These are phyloP conservation scores for Candida dubliniensis DNA, from an alignment of 1,139 yeast species.

Conservation along the genomic window DNA sequence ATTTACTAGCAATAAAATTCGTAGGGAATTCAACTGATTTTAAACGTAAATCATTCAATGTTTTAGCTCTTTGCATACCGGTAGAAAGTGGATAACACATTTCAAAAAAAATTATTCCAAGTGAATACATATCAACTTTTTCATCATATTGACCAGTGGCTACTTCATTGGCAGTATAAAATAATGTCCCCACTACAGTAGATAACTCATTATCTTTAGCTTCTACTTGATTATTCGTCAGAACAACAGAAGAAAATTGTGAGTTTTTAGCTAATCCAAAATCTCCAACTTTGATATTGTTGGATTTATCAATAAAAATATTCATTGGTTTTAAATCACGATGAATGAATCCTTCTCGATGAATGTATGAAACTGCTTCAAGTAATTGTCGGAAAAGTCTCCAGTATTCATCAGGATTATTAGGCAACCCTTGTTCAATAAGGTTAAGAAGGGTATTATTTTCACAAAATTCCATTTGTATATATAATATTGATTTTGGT, in stretches of 20 bases:
- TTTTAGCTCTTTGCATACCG: constrained; percentile 87
- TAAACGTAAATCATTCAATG: constrained; percentile 61
- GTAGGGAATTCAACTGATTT: constrained; percentile 63
- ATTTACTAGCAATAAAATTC: constrained; percentile 54
- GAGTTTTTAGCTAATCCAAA: constrained; percentile 92
- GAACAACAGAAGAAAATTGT: constrained; percentile 43
- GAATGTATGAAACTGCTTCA: constrained; percentile 90
- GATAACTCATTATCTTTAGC: constrained; percentile 69
- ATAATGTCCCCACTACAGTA: constrained; percentile 88
- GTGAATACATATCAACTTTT: constrained; percentile 92
- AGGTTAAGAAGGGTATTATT: constrained; percentile 84
- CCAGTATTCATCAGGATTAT: constrained; percentile 82
- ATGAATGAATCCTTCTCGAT: constrained; percentile 91
- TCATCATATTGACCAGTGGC: constrained; percentile 78
- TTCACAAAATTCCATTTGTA: constrained; percentile 99
- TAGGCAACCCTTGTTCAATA: constrained; percentile 76
- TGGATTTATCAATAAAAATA: constrained; percentile 87
- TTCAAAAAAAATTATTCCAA: constrained; percentile 93
- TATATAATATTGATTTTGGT: constrained; percentile 59
- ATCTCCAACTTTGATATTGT: constrained; percentile 92
- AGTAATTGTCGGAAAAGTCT: constrained; percentile 80
- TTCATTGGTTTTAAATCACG: constrained; percentile 95
- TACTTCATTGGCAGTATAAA: constrained; percentile 91
- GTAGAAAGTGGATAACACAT: constrained; percentile 84
- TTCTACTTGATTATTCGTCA: constrained; percentile 41